Percentiles rank a stretch among this genome's conserved stretches.
Conservation (phyloP, 148 eudicot genomes). For the Chenopodium quinoa region DNA sequence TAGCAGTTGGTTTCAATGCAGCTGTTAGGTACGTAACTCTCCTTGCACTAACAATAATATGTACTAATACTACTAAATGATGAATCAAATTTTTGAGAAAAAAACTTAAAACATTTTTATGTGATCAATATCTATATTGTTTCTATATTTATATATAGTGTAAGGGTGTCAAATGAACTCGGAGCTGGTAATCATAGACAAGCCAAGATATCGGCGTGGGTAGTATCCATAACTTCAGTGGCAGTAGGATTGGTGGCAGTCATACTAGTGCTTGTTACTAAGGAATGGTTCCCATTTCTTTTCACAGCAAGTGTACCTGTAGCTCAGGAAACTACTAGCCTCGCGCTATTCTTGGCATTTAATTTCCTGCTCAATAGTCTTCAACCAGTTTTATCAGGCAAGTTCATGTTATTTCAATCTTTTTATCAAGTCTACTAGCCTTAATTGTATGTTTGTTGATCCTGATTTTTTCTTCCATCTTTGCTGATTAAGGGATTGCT, state of each 20-base stretch:
- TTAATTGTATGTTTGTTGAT: no score
- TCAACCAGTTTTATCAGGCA: conserved; percentile 65
- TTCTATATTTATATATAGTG: conserved; percentile 29
- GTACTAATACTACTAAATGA: no score
- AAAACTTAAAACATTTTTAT: neutral
- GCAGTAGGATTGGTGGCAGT: conserved; percentile 46
- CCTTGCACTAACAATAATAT: no score
- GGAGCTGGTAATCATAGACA: conserved; percentile 64
- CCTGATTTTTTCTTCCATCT: neutral
- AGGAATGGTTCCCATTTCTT: conserved; percentile 60
- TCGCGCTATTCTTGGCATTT: conserved; percentile 47
- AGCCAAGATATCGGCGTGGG: conserved; percentile 55
- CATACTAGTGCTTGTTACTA: conserved; percentile 43
- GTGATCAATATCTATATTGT: neutral
- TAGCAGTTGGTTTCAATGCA: conserved; percentile 75
- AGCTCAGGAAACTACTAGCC: conserved; percentile 52
- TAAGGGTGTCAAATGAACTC: conserved; percentile 73
- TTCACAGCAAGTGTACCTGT: conserved; percentile 59
- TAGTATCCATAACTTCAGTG: conserved; percentile 54
- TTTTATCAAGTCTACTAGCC: no score
- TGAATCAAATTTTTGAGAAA: no score
- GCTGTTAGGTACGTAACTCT: conserved; percentile 52
- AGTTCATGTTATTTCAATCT: neutral
- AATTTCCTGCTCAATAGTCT: conserved; percentile 56
- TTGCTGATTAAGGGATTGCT: conserved; percentile 50